Evolutionary conservation across 768 basidiomycete species (phyloP), one percentile per base, ranked within the genome.

Genomic region (Coprinellus micaceus): DNA sequence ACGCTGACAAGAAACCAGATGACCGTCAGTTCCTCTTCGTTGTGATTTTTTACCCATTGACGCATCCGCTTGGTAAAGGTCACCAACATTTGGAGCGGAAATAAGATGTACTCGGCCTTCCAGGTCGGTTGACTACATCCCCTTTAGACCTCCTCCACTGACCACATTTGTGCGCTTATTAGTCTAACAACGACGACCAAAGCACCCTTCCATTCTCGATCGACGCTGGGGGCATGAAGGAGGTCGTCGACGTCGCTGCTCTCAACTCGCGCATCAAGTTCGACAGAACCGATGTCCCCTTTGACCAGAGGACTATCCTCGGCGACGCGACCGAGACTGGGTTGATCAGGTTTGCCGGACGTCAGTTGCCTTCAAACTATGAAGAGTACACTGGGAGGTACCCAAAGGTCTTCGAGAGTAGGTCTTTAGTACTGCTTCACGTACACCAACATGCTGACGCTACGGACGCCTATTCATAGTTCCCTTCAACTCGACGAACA

Each of bases 271-370:
- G 83, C 19, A 78, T 88, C 71, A 86, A 86, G 67, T 88, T 88
- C 61, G 84, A 86, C 71, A 81, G 75, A 63, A 77, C 71, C 1
- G 84, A 86, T 63, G 66, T 86, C 6, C 81, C 83, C 1, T 85
- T 88, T 55, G 78, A 81, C 19, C 70, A 85, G 66, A 76, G 86
- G 47, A 68, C 71, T 37, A 85, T 88, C 53, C 75, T 88, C 19
- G 86, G 86, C 2, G 86, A 88, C 65, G 86, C 86, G n/a, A 88
- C 86, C 3, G 86, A 88, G 70, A 85, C 85, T n/a, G 86, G 86
- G 19, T 71, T 88, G 40, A 80, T 82, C 25, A 81, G 85, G 37
- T 86, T 88, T 66, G 83, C 85, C 28, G 85, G 83, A 6, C 79
- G 80, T 37, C 73, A 77, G 58, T 64, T 86, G 10, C 65, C 69